Percentiles rank a stretch among this genome's conserved stretches.
Evolutionary conservation across 225 moss, liverwort and hornwort genomes (phyloP).

Genomic region (Rhytidiadelphus loreus): DNA sequence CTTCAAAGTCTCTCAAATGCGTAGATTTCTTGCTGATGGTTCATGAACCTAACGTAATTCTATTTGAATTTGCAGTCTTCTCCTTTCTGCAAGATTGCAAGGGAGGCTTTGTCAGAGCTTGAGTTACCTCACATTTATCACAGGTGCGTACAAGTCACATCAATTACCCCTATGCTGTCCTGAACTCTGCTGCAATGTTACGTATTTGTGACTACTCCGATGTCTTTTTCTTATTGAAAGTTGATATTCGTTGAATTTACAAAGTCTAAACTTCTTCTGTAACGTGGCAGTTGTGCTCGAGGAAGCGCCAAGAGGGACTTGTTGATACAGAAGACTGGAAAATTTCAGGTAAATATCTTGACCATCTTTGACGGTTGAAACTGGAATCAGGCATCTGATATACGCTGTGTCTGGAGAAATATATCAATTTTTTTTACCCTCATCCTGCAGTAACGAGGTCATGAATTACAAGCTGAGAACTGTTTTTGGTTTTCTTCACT

Average conservation of each 20-base stretch:
- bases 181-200: not conserved
- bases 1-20: not conserved
- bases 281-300: constrained; percentile 61
- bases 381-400: not conserved
- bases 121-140: constrained; percentile 89
- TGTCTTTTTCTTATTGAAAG: not conserved
- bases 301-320: constrained; percentile 82
- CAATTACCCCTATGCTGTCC: not conserved
- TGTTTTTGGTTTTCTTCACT: not conserved
- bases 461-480: not conserved
- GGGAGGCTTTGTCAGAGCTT: constrained; percentile 92
- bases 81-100: constrained; percentile 93
- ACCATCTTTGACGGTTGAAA: not conserved
- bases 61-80: constrained; percentile 49
- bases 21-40: not conserved
- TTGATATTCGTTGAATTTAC: not conserved
- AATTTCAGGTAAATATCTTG: constrained; percentile 55
- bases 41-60: not conserved
- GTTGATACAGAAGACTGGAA: constrained; percentile 49
- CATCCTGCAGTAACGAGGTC: not conserved
- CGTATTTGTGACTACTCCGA: not conserved
- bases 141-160: constrained; percentile 31
- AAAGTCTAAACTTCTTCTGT: not conserved
- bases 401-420: not conserved
- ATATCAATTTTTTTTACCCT: not conserved